Conservation (phyloP, 2,329 filamentous ascomycete species). For the Fonsecaea erecta region DNA sequence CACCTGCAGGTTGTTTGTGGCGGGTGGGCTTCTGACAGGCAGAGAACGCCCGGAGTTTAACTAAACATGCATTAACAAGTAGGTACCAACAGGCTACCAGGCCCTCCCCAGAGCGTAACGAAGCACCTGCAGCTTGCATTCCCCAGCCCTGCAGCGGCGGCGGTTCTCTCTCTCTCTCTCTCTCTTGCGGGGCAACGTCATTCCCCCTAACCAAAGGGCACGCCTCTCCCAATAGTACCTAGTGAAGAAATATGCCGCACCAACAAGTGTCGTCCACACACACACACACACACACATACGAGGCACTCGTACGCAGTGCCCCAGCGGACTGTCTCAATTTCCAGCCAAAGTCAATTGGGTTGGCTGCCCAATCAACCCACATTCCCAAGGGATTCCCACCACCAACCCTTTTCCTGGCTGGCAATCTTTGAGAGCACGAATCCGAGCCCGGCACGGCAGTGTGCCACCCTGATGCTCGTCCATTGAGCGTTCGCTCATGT, state of each 20-base stretch:
- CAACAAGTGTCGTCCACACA: neutral
- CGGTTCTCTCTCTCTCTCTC: too few species aligned
- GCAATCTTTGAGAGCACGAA: slow-evolving; percentile 3
- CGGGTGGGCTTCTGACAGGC: neutral
- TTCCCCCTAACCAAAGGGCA: neutral
- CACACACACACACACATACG: too few species aligned
- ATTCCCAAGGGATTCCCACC: slow-evolving; percentile 6
- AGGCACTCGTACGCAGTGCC: neutral
- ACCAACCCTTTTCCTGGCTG: neutral
- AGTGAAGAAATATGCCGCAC: neutral
- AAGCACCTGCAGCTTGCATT: neutral
- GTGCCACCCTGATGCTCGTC: neutral
- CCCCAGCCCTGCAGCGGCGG: slow-evolving; percentile 1
- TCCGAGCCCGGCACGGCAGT: slow-evolving; percentile 1
- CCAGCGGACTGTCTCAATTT: slow-evolving; percentile 15
- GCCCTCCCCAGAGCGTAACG: neutral
- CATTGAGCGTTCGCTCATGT: slow-evolving; percentile 4
- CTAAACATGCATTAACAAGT: neutral
- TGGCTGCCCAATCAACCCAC: slow-evolving; percentile 26
- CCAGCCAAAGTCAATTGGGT: slow-evolving; percentile 12
- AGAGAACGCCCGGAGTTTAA: neutral
- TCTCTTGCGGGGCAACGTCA: neutral
- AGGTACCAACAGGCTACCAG: neutral
- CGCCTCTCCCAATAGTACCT: neutral
- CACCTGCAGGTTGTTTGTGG: neutral